A percentile compares a stretch with the other conserved stretches of the same genome.
phyloP scores from a whole-genome alignment of 345 rosid species.

The Linum trigynum region DNA sequence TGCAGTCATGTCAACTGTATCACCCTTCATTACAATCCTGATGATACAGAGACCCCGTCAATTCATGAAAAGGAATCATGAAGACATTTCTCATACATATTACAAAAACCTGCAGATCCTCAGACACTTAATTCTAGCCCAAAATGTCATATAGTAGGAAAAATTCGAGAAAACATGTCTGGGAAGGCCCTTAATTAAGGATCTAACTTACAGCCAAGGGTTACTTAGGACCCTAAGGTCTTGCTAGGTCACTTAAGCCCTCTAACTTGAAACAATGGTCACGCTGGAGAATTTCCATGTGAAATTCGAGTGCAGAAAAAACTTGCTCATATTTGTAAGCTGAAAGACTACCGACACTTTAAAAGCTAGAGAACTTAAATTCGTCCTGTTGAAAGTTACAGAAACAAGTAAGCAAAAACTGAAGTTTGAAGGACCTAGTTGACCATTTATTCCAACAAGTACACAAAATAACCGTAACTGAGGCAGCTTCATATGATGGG shows the following conservation, averaged over 20 bases:
- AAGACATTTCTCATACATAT: neutral
- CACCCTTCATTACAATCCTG: constrained; percentile 74
- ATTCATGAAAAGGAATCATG: neutral
- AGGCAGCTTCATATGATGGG: neutral
- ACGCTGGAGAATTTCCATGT: neutral
- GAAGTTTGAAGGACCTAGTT: neutral
- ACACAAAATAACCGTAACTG: neutral
- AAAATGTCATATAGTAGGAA: neutral
- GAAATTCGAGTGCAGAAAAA: neutral
- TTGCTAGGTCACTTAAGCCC: neutral
- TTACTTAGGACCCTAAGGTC: neutral
- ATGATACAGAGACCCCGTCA: constrained; percentile 8
- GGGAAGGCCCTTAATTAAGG: neutral
- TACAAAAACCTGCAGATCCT: neutral
- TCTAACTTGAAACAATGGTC: neutral
- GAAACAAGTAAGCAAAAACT: neutral
- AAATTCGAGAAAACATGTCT: neutral
- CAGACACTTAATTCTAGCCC: neutral
- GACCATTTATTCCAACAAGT: neutral
- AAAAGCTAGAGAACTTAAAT: too few species aligned
- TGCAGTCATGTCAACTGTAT: constrained; percentile 68
- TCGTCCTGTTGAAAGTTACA: neutral
- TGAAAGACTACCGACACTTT: too few species aligned
- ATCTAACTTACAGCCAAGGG: neutral
- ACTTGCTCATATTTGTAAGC: too few species aligned